Conservation (phyloP, 2,329 filamentous ascomycete species). For the Dactylellina haptotyla region DNA sequence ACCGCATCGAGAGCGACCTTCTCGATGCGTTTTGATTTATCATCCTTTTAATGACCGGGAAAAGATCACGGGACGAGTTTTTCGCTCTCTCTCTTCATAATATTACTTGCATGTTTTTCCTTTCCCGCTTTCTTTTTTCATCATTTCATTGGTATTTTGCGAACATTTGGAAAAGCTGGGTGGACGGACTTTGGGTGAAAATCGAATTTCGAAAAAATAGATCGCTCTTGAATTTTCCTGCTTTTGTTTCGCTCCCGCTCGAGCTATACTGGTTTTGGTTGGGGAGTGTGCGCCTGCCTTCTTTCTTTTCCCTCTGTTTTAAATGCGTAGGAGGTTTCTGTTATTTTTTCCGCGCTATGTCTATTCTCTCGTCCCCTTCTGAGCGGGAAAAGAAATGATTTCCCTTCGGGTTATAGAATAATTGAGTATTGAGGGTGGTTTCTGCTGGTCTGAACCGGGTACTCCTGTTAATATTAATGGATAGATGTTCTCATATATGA, state of each 20-base stretch:
- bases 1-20: slow-evolving; percentile 1
- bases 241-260: background rate
- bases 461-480: slow-evolving; percentile 19
- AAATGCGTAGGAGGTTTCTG: slow-evolving; percentile 17
- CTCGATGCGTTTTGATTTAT: background rate
- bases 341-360: background rate
- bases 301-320: background rate
- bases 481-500: too few relatives aligned
- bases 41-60: background rate
- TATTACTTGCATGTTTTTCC: background rate
- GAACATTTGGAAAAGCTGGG: slow-evolving; percentile 1
- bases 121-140: slow-evolving; percentile 5
- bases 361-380: background rate
- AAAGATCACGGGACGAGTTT: slow-evolving; percentile 27
- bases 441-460: slow-evolving; percentile 15
- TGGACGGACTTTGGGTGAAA: slow-evolving; percentile 6
- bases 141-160: too few relatives aligned
- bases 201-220: slow-evolving; percentile 19
- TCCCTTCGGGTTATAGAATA: slow-evolving; percentile 6
- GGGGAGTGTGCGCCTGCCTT: background rate
- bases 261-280: background rate
- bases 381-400: background rate
- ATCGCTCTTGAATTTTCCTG: slow-evolving; percentile 4
- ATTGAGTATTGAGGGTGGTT: slow-evolving; percentile 8
- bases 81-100: slow-evolving; percentile 5